These are phyloP conservation scores for Clonostachys rosea DNA, from an alignment of 2,329 filamentous ascomycete genomes.

Conservation along the genomic window DNA sequence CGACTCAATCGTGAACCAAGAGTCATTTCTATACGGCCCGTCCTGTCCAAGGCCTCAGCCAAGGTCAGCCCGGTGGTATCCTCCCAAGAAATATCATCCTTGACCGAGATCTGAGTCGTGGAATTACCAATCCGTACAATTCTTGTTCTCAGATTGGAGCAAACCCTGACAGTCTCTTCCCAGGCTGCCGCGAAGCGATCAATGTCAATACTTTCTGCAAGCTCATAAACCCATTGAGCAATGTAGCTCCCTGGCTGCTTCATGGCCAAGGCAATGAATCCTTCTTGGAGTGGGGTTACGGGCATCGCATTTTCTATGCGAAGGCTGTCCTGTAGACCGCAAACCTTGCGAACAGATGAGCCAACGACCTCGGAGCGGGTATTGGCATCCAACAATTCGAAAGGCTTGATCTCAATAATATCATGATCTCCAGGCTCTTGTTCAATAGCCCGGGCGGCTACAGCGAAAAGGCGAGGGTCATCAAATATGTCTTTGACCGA, in stretches of 20 bases:
- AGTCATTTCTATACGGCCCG: background rate
- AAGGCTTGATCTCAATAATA: constrained; percentile 5
- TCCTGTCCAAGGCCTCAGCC: background rate
- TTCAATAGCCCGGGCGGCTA: background rate
- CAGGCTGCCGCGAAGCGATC: constrained; percentile 7
- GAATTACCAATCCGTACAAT: constrained; percentile 6
- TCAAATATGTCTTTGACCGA: constrained; percentile 4
- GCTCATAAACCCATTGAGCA: constrained; percentile 5
- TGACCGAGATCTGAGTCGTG: constrained; percentile 5
- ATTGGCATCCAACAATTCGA: constrained; percentile 7
- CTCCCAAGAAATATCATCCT: constrained; percentile 1
- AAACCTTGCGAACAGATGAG: background rate
- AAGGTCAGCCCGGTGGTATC: background rate
- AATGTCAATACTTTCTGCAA: constrained; percentile 5
- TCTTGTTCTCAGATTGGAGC: constrained; percentile 9
- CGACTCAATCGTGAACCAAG: background rate
- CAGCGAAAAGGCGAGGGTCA: background rate
- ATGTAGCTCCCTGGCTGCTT: constrained; percentile 16
- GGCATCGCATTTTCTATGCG: constrained; percentile 40
- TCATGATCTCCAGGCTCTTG: constrained; percentile 1
- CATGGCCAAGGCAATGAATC: constrained; percentile 38
- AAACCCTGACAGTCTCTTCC: constrained; percentile 6
- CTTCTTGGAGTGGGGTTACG: constrained; percentile 42
- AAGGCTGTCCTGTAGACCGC: constrained; percentile 2
- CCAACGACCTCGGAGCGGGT: background rate